Conservation (phyloP, 768 basidiomycete species). For the Pholiota microspora region DNA sequence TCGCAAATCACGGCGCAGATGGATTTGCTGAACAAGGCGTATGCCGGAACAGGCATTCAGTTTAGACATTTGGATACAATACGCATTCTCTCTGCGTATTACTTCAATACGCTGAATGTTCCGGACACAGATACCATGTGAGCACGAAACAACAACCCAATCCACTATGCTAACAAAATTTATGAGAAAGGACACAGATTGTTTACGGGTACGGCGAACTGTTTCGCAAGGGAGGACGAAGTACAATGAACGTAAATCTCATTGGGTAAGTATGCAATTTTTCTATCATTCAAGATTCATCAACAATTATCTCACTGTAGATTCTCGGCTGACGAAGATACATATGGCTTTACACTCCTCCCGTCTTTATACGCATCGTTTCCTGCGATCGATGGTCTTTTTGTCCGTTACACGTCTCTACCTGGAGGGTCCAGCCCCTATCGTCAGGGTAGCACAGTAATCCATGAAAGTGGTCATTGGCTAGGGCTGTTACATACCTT, state of each 20-base stretch:
- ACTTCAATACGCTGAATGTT: slow-evolving; percentile 37
- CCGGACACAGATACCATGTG: slow-evolving; percentile 17
- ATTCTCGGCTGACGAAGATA: slow-evolving; percentile 22
- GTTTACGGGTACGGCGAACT: slow-evolving; percentile 4
- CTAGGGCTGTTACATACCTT: slow-evolving; percentile 56
- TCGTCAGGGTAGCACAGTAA: slow-evolving; percentile 46
- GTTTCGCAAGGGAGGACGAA: slow-evolving; percentile 37
- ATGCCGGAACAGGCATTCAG: slow-evolving; percentile 30
- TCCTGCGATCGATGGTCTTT: slow-evolving; percentile 45
- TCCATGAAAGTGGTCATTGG: slow-evolving; percentile 59
- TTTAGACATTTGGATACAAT: slow-evolving; percentile 34
- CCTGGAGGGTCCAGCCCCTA: slow-evolving; percentile 37
- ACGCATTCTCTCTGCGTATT: slow-evolving; percentile 37
- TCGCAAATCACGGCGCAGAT: slow-evolving; percentile 38
- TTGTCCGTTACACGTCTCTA: slow-evolving; percentile 33
- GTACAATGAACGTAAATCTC: slow-evolving; percentile 37
- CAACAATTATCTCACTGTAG: slow-evolving; percentile 12
- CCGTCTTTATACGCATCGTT: slow-evolving; percentile 35
- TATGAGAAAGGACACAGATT: not conserved
- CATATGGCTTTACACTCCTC: slow-evolving; percentile 49
- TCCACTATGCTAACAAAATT: not conserved
- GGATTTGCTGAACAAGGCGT: slow-evolving; percentile 39
- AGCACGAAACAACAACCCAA: no score
- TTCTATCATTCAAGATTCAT: slow-evolving; percentile 8
- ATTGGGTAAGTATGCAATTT: slow-evolving; percentile 19